A percentile compares a stretch with the other conserved stretches of the same genome.
phyloP scores from a whole-genome alignment of 2,329 filamentous ascomycete genomes.

The Aspergillus sp. region DNA sequence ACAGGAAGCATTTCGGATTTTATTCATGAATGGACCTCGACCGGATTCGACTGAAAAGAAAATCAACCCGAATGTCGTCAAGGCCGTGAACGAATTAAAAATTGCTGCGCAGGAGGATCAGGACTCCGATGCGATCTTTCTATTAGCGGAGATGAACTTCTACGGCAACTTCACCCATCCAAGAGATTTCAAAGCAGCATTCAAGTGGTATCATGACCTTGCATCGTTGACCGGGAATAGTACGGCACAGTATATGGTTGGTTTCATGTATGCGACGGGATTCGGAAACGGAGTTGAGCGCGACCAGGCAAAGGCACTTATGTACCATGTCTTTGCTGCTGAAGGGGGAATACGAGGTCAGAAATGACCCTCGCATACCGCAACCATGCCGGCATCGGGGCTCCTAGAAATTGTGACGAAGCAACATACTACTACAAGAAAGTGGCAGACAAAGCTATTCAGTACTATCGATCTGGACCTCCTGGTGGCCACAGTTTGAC shows the following conservation, averaged over 20 bases:
- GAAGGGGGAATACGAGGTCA: constrained; percentile 75
- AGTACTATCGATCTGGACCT: constrained; percentile 82
- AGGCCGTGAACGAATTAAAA: constrained; percentile 56
- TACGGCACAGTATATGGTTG: constrained; percentile 93
- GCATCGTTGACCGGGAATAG: constrained; percentile 75
- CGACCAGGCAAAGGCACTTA: constrained; percentile 84
- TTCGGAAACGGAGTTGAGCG: constrained; percentile 73
- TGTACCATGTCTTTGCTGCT: constrained; percentile 94
- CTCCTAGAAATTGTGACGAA: constrained; percentile 77
- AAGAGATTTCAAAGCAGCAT: constrained; percentile 72
- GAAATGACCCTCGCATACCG: constrained; percentile 93
- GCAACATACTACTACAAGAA: constrained; percentile 86
- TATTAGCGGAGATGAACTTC: constrained; percentile 93
- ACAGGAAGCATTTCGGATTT: constrained; percentile 56
- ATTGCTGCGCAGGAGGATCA: constrained; percentile 51
- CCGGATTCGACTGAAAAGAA: constrained; percentile 38
- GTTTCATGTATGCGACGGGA: constrained; percentile 91
- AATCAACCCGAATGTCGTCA: constrained; percentile 41
- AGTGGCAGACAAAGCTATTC: constrained; percentile 88
- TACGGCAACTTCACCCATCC: constrained; percentile 91
- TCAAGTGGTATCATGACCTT: constrained; percentile 73
- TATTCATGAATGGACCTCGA: constrained; percentile 61
- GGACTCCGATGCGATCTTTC: constrained; percentile 74
- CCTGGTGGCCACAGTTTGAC: constrained; percentile 79
- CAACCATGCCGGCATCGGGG: constrained; percentile 78